Percentiles rank a stretch among this genome's conserved stretches.
These are phyloP conservation scores for Ogataea nakhonphanomensis DNA, from an alignment of 805 yeast genomes.

Conservation along the genomic window DNA sequence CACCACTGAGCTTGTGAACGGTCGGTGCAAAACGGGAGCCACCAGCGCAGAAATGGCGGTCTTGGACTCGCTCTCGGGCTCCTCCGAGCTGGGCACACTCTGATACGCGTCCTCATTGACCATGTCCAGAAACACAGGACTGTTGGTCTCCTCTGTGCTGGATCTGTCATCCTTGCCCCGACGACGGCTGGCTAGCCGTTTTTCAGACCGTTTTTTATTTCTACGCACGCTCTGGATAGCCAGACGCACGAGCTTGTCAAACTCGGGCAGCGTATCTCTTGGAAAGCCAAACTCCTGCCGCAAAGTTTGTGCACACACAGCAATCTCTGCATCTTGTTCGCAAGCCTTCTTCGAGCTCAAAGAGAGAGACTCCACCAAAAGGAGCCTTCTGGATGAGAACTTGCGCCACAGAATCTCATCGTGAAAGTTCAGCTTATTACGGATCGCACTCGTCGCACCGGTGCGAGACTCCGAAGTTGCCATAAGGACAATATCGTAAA, in stretches of 20 bases:
- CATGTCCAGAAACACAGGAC: slow-evolving; percentile 15
- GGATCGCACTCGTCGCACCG: slow-evolving; percentile 41
- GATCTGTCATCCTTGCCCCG: slow-evolving; percentile 17
- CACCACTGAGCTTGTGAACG: slow-evolving; percentile 24
- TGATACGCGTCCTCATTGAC: slow-evolving; percentile 19
- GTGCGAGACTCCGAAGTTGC: slow-evolving; percentile 15
- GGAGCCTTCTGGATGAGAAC: slow-evolving; percentile 86
- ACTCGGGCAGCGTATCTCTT: slow-evolving; percentile 57
- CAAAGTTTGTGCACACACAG: slow-evolving; percentile 70
- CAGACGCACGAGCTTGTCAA: slow-evolving; percentile 85
- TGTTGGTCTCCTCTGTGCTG: slow-evolving; percentile 29
- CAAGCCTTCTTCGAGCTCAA: slow-evolving; percentile 71
- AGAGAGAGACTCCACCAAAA: slow-evolving; percentile 73
- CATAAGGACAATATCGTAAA: slow-evolving; percentile 5
- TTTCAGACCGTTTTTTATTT: slow-evolving; percentile 68
- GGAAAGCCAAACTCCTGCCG: slow-evolving; percentile 77
- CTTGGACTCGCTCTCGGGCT: slow-evolving; percentile 33
- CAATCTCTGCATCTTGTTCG: slow-evolving; percentile 85
- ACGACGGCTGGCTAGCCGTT: slow-evolving; percentile 29
- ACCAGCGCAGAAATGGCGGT: slow-evolving; percentile 47
- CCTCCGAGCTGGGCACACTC: slow-evolving; percentile 2
- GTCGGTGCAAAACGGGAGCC: slow-evolving; percentile 33
- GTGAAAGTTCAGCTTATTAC: slow-evolving; percentile 63
- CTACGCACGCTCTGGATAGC: slow-evolving; percentile 92
- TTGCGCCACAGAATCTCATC: slow-evolving; percentile 87